Evolutionary conservation across 305 asterid species (phyloP), one percentile per base, ranked within the genome.

Genomic region (Fraxinus latifolia): DNA sequence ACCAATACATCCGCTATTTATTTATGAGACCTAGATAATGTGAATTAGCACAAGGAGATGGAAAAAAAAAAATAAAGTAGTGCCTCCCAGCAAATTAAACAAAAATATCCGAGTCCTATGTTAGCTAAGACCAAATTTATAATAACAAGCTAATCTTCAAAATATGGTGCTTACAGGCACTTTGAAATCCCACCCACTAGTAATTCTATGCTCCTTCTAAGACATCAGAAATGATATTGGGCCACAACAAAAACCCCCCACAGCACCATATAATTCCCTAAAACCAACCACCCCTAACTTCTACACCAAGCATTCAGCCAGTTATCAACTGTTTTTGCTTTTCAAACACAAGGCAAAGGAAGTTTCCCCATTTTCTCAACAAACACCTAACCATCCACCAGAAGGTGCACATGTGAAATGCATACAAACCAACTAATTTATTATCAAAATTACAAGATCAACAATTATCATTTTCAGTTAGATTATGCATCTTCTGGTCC

Each of bases 351-450:
- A 9, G 82, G 81, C 44, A 77, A 14, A 47, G 74, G 65, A 42
- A 77, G 47, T 25, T 65, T 36, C 17, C 76, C 72, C 23, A 15
- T 74, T 44, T 68, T 74, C 74, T 50, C 58, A 75, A 33, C 76
- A 17, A 79, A 83, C 71, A 68, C 25, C 79, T 73, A 32, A 77
- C 37, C 74, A 33, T 79, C 83, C 70, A 70, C 50, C 76, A 76
- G 65, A 12, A 76, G 65, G 65, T 53, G 78, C 62, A 31, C 68
- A 74, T 71, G 68, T 31, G 37, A 50, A 79, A 81, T 77, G 79
- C 73, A 65, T 12, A 71, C 36, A 77, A 77, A 60, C 72, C 17
- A 79, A 82, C 60, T 2, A 71, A 71, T n/a, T 71, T 34, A 71
- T 32, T 14, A 71, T 32, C 76, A 71, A 31, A 31, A 15, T 32